Base-by-base conservation (phyloP, 78 protist species). In the Paulinella micropora region DNA sequence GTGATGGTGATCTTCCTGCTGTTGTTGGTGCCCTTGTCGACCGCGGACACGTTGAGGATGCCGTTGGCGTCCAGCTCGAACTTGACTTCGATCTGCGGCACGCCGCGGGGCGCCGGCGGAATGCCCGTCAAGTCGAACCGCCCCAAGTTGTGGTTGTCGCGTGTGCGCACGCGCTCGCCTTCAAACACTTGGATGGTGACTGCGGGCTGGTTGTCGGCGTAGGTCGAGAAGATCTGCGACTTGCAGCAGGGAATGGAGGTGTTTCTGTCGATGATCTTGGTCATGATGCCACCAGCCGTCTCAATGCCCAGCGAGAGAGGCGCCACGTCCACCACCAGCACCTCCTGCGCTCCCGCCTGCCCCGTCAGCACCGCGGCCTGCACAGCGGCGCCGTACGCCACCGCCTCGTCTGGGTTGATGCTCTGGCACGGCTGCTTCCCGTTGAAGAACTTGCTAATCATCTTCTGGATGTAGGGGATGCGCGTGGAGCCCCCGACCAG, bases 401-500 rank as follows among this genome's bases (percentile, higher is more conserved):
- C 94, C 15, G 92, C 93, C 85, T 93, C 95, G 86, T 86, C 92
- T 1, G 93, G 92, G 92, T 89, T 91, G 90, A 88, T 91, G 40
- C 90, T 34, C 37, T 86, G 26, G 69, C 88, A 86, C 34, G 92
- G 95, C 87, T 94, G 98, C 93, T 95, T 97, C 86, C 99, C 99
- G 89, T 93, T 89, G 95, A 98, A 97, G 92, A 85, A 96, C 90
- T 98, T 98, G 31, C 79, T 82, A 89, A 97, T 93, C 87, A 97
- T 91, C 86, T 92, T 87, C 95, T 95, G 99, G 34, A 97, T 93
- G 94, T 95, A 94, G 73, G 99, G 99, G 89, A 97, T 96, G 35
- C 99, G 96, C 6, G 99, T 96, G 73, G 98, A 96, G 31, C 99
- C 99, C 4, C 99, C 99, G 69, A 98, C 99, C 3, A 97, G 94